Base-by-base conservation (phyloP, 1,139 yeast species). In the Geotrichum macrosporum region DNA sequence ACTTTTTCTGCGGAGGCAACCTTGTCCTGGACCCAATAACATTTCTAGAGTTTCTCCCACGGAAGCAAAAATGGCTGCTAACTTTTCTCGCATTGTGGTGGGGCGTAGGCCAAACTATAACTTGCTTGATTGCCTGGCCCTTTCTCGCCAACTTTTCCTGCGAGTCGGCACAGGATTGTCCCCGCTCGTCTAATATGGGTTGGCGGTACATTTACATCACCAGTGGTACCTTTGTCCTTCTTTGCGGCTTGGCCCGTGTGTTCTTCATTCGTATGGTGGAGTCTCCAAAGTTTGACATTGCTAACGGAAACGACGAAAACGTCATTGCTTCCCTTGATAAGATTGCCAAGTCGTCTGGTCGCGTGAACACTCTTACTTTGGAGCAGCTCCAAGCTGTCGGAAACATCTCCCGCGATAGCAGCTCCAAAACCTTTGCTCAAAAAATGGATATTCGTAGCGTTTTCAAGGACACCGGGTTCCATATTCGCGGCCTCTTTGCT, bases 51-150 rank as follows among this genome's bases (percentile, higher is more conserved):
- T 77, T 71, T 54, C 63, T 78, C 49, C 84, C 84, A 1, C 67
- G 68, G 37, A 73, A 72, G 43, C 66, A 72, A 55, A 80, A 77
- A 56, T 77, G 74, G 71, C 62, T 79, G 50, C 68, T 77, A 46
- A 77, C 82, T 0, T 66, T 76, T 31, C 70, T 78, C 68, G 82
- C 84, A 5, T 65, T 70, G 24, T 78, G 76, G 68, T 79, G 84
- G 83, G 81, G 81, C 49, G 61, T 79, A 44, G 84, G 84, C 35
- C 82, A 78, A 61, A 73, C 80, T 0, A 65, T 78, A 40, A 75
- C 80, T 6, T 69, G 69, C 21, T 66, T 76, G n/a, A 57, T 77
- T 35, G 75, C 80, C 4, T 78, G 80, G 78, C 80, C 78, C 0
- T 73, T 77, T 46, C 64, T 78, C 47, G 74, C 78, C 26, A 71